Percentiles rank a stretch among this genome's conserved stretches.
These are phyloP conservation scores for Heterobasidion annosum DNA, from an alignment of 1,284 basidiomycete species.

Conservation along the genomic window DNA sequence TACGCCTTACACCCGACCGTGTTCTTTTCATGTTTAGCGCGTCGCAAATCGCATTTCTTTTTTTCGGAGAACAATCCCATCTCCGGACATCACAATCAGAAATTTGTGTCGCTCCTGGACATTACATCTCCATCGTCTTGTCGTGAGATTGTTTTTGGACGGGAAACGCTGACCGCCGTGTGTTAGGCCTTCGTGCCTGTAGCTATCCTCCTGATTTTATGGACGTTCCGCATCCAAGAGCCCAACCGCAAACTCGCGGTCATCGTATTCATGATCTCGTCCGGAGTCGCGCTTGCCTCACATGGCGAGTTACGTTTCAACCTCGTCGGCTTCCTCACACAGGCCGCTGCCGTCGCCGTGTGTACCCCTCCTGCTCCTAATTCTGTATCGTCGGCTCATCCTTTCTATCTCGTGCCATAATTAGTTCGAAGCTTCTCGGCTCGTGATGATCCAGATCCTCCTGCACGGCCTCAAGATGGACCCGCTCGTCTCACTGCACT, in stretches of 20 bases:
- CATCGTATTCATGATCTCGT: constrained; percentile 91
- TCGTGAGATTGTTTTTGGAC: background rate
- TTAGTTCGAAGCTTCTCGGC: constrained; percentile 80
- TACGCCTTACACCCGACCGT: no score
- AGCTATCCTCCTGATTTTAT: constrained; percentile 92
- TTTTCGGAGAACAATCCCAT: no score
- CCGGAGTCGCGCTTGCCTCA: constrained; percentile 82
- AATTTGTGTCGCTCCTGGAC: background rate
- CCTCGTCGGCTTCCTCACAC: constrained; percentile 79
- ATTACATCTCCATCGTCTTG: background rate
- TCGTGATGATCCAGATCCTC: constrained; percentile 95
- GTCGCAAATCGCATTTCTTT: background rate
- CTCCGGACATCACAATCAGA: no score
- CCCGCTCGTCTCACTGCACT: constrained; percentile 91
- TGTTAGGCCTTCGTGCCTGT: constrained; percentile 90
- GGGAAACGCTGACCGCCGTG: no score
- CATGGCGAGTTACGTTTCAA: constrained; percentile 86
- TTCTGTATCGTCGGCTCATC: constrained; percentile 7
- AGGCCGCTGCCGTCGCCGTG: constrained; percentile 74
- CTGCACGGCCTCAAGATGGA: constrained; percentile 97
- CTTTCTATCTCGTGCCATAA: background rate
- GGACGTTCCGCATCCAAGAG: constrained; percentile 84
- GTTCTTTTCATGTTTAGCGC: background rate
- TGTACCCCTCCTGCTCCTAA: constrained; percentile 18
- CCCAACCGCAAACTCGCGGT: constrained; percentile 73